These are phyloP conservation scores for Thalia dealbata DNA, from an alignment of 176 grass and related monocot genomes.

Conservation along the genomic window DNA sequence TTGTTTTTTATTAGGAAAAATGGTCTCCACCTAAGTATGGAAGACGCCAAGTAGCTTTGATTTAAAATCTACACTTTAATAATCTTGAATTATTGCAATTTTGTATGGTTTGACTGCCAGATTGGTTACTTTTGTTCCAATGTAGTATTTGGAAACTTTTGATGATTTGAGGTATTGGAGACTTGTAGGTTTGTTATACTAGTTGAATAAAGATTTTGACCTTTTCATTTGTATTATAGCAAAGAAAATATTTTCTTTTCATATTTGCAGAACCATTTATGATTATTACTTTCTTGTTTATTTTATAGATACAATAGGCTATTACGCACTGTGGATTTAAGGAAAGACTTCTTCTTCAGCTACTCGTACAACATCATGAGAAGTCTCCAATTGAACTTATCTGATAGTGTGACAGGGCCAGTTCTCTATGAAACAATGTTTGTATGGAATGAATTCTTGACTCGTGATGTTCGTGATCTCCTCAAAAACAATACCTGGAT, in stretches of 20 bases:
- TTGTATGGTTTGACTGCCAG: background rate
- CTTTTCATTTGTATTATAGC: background rate
- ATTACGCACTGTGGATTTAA: conserved; percentile 73
- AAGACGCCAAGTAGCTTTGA: background rate
- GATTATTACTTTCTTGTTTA: background rate
- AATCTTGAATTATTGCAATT: conserved; percentile 9
- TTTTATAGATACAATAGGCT: conserved; percentile 83
- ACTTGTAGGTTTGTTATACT: conserved; percentile 19
- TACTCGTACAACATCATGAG: conserved; percentile 98
- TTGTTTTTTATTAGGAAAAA: background rate
- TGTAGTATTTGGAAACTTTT: conserved; percentile 28
- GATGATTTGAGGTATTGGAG: conserved; percentile 45
- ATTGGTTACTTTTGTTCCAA: background rate
- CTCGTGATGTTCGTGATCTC: conserved; percentile 57
- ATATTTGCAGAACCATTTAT: background rate
- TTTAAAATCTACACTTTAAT: background rate
- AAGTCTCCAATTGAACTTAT: conserved; percentile 89
- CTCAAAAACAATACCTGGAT: conserved; percentile 88
- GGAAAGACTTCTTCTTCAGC: conserved; percentile 99
- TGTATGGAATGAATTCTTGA: conserved; percentile 95
- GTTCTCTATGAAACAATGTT: conserved; percentile 94
- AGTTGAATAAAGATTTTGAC: background rate
- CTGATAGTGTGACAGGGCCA: conserved; percentile 35
- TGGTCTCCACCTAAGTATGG: background rate
- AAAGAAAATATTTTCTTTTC: background rate